Evolutionary conservation across 2,329 filamentous ascomycete species (phyloP).

Genomic region (Colletotrichum gloeosporioides): DNA sequence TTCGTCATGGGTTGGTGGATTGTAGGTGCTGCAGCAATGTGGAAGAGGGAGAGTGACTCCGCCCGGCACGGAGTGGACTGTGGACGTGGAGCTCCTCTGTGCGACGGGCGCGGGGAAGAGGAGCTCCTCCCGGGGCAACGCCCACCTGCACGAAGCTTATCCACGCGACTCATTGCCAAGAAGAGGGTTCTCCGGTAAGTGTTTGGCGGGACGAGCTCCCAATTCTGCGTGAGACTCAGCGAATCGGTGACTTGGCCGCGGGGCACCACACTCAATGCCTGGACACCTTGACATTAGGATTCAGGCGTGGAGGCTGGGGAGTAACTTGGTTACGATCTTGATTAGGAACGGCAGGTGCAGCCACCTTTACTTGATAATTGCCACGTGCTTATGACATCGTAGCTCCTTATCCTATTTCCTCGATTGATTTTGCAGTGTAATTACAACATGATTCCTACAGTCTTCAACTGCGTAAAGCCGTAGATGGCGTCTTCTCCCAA

Average conservation of each 20-base stretch:
- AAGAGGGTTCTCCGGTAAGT: not conserved
- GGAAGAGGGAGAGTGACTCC: not conserved
- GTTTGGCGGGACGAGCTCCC: not conserved
- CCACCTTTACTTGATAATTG: not conserved
- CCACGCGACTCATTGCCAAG: not conserved
- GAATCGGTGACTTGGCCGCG: not conserved
- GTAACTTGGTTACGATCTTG: not conserved
- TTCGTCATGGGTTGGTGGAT: not conserved
- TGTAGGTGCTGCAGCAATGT: not conserved
- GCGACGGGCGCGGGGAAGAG: not conserved
- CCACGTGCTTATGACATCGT: accelerated
- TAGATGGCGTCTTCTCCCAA: not conserved
- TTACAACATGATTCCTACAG: not conserved
- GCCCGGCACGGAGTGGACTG: not conserved
- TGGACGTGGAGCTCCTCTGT: constrained; percentile 9
- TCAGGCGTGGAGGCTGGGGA: not conserved
- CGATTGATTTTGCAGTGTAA: not conserved
- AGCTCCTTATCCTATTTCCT: accelerated
- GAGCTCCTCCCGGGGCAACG: not conserved
- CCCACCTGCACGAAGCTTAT: not conserved
- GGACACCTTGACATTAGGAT: accelerated
- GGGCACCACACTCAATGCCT: not conserved
- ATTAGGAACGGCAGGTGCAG: not conserved
- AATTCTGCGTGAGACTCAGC: not conserved
- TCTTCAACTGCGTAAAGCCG: not conserved